A percentile compares a stretch with the other conserved stretches of the same genome.
Conservation (phyloP, 2,329 filamentous ascomycete genomes). For the Beauveria asiatica region DNA sequence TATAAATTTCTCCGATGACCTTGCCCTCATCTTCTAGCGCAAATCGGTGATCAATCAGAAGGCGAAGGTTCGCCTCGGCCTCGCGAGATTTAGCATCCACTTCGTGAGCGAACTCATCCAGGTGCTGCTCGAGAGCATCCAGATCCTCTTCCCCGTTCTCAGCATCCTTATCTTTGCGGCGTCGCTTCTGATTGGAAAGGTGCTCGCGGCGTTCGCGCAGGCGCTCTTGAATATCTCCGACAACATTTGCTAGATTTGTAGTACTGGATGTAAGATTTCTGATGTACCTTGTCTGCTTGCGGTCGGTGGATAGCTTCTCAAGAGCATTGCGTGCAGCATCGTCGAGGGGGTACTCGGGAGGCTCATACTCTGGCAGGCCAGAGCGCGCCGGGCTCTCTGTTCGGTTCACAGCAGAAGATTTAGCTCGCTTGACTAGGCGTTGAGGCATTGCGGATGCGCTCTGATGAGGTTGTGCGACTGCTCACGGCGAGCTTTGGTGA, state of each 20-base stretch:
- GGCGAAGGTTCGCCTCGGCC: conserved; percentile 38
- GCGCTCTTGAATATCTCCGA: conserved; percentile 42
- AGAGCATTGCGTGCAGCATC: conserved; percentile 30
- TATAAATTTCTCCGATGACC: conserved; percentile 29
- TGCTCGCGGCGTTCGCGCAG: conserved; percentile 27
- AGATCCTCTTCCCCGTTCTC: conserved; percentile 28
- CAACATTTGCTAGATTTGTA: conserved; percentile 33
- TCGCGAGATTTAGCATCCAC: conserved; percentile 35
- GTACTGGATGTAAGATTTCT: conserved; percentile 37
- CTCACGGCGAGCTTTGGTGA: not conserved
- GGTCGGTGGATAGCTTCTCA: conserved; percentile 33
- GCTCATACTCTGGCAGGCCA: conserved; percentile 42
- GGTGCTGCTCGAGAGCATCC: conserved; percentile 29
- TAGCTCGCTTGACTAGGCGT: conserved; percentile 22
- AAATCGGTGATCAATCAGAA: conserved; percentile 40
- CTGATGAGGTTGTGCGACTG: not conserved
- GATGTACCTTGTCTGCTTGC: conserved; percentile 34
- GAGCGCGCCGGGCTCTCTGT: conserved; percentile 15
- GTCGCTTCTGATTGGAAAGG: conserved; percentile 24
- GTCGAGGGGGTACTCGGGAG: conserved; percentile 37
- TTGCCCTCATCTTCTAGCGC: conserved; percentile 41
- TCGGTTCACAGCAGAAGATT: conserved; percentile 10
- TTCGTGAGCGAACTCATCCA: conserved; percentile 29
- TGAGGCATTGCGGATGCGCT: conserved; percentile 22
- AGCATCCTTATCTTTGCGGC: conserved; percentile 28